Conservation (phyloP, 1,284 basidiomycete species). For the Leccinum griseonigrum region DNA sequence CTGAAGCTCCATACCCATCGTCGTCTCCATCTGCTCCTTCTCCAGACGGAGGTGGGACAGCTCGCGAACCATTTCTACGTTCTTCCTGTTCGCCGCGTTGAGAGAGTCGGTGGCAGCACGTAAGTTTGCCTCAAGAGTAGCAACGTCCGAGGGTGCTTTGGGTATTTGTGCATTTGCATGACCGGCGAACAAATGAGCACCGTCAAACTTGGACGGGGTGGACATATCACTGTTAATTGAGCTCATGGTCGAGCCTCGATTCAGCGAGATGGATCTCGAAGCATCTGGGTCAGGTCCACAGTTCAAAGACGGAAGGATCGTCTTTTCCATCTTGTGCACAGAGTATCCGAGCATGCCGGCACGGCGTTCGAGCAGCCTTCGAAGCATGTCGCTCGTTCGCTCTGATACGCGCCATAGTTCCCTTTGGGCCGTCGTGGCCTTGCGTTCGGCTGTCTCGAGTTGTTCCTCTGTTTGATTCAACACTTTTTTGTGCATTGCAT, state of each 20-base stretch:
- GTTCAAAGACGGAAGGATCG: conserved; percentile 38
- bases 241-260: conserved; percentile 49
- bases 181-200: conserved; percentile 79
- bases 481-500: conserved; percentile 54
- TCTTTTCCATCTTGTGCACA: conserved; percentile 65
- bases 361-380: conserved; percentile 68
- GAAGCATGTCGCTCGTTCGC: conserved; percentile 52
- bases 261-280: conserved; percentile 54
- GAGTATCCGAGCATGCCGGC: conserved; percentile 74
- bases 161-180: conserved; percentile 61
- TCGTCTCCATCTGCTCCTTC: conserved; percentile 62
- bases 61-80: conserved; percentile 59
- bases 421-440: conserved; percentile 64
- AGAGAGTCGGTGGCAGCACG: conserved; percentile 56
- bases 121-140: conserved; percentile 55
- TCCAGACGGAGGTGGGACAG: conserved; percentile 57
- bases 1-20: conserved; percentile 62
- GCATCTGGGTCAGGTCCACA: conserved; percentile 35
- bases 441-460: conserved; percentile 62
- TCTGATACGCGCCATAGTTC: conserved; percentile 67
- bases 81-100: conserved; percentile 55
- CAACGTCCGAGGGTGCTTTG: conserved; percentile 40
- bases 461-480: conserved; percentile 71
- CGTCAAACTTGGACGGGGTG: conserved; percentile 62
- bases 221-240: conserved; percentile 48